A percentile compares a stretch with the other conserved stretches of the same genome.
phyloP scores from a whole-genome alignment of 2,329 filamentous ascomycete species.

The Trichoderma sp. region DNA sequence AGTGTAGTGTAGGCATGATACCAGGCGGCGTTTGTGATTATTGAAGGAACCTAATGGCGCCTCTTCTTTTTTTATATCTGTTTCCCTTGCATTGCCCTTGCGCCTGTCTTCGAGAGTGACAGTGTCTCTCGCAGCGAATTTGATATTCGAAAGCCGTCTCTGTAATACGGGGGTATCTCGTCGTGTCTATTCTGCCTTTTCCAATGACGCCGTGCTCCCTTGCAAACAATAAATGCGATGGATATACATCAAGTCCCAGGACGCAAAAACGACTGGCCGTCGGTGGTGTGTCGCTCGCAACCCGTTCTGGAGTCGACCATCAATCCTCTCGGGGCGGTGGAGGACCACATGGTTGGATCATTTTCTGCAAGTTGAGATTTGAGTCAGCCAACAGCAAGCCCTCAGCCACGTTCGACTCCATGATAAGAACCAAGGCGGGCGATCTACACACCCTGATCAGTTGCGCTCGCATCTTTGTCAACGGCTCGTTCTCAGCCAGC shows the following conservation, averaged over 20 bases:
- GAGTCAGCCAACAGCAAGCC: conserved; percentile 26
- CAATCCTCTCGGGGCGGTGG: conserved; percentile 60
- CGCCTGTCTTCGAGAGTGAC: not conserved
- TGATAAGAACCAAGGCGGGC: not conserved
- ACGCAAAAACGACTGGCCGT: not conserved
- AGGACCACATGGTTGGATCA: conserved; percentile 64
- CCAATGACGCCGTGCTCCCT: conserved; percentile 6
- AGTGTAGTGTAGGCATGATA: conserved; percentile 8
- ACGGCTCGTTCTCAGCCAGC: conserved; percentile 82
- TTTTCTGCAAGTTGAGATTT: conserved; percentile 54
- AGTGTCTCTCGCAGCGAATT: not conserved
- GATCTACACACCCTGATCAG: conserved; percentile 68
- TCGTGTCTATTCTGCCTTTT: not conserved
- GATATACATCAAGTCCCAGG: not conserved
- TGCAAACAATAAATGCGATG: not conserved
- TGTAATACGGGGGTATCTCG: conserved; percentile 20
- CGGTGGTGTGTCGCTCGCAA: not conserved
- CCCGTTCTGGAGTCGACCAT: not conserved
- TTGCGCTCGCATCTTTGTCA: conserved; percentile 75
- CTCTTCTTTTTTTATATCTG: not conserved
- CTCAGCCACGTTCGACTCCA: not conserved
- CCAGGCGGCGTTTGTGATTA: not conserved
- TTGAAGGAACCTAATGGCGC: not conserved
- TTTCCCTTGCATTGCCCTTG: not conserved
- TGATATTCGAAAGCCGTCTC: not conserved